phyloP scores from a whole-genome alignment of 1,139 yeast genomes.

The Debaryomycetaceae sp. region DNA sequence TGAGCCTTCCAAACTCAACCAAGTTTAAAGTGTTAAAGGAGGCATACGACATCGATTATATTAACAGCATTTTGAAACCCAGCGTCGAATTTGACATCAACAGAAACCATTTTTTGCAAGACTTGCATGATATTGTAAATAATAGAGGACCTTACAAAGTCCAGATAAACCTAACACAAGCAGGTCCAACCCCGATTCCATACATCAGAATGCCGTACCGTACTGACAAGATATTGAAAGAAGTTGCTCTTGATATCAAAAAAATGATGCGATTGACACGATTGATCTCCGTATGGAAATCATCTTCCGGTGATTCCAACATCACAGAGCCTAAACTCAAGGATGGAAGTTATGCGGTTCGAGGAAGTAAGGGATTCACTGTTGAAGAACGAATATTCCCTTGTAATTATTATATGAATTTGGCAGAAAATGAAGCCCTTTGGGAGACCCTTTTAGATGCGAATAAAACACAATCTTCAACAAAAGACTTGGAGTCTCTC shows the following conservation, averaged over 20 bases:
- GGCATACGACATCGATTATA: conserved; percentile 34
- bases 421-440: conserved; percentile 27
- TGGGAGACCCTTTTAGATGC: conserved; percentile 32
- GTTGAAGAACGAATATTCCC: conserved; percentile 27
- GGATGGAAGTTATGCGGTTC: conserved; percentile 28
- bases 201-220: conserved; percentile 28
- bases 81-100: conserved; percentile 36
- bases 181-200: conserved; percentile 33
- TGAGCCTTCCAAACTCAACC: conserved; percentile 21
- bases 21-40: conserved; percentile 14
- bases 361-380: conserved; percentile 30
- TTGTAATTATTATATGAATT: conserved; percentile 22
- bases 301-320: conserved; percentile 8
- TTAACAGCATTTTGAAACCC: conserved; percentile 36
- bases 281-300: conserved; percentile 28
- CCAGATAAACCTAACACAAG: conserved; percentile 24
- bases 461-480: not conserved
- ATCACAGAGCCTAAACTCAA: conserved; percentile 8
- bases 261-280: conserved; percentile 23
- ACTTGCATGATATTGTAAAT: conserved; percentile 19
- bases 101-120: conserved; percentile 20
- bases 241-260: conserved; percentile 32
- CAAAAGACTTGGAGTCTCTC: conserved; percentile 1
- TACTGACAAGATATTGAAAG: conserved; percentile 15
- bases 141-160: conserved; percentile 40